Evolutionary conservation across 1,284 basidiomycete species (phyloP), one percentile per base, ranked within the genome.

Genomic region (Inonotus hispidus): DNA sequence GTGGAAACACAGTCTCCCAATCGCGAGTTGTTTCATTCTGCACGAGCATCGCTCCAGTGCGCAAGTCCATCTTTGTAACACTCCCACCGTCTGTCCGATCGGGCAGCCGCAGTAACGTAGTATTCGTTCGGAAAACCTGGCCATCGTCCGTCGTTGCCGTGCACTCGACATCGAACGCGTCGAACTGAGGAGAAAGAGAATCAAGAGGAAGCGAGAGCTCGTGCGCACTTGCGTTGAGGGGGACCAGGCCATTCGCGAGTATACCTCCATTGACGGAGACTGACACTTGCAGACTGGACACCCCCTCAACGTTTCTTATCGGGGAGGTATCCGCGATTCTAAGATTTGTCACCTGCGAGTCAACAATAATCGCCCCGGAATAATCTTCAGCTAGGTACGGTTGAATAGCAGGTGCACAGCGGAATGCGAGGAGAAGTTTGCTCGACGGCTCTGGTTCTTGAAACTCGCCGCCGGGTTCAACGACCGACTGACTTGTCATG

Each of bases 41-140:
- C 3, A 84, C 85, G 39, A 90, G 73, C 56, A 90, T 65, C 0
- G 81, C 84, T 2, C 88, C 88, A 1, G 86, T 89, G 47, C 84
- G 76, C 63, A 82, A 69, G 68, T 91, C 89, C 76, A 88, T 82
- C 49, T 63, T 75, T 2, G 74, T 71, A 16, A 73, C 71, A 1
- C 71, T 63, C 60, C 73, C 63, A 70, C 71, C 0, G 81, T 63
- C 72, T 60, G 71, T 71, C 0, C 82, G 85, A 43, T 77, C 67
- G 1, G 87, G 85, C n/a, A 91, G 73, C 67, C 80, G 86, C 14
- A 79, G 79, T 60, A 92, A 72, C 5, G 76, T 68, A 1, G 78
- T 74, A 1, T 74, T 72, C 0, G 79, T 68, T 10, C 65, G 71
- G 66, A 85, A 88, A 11, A 68, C 78, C 66, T 86, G 1, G 46